A percentile compares a stretch with the other conserved stretches of the same genome.
Evolutionary conservation across 306 rosid species (phyloP).

Genomic region (Acacia crassicarpa): DNA sequence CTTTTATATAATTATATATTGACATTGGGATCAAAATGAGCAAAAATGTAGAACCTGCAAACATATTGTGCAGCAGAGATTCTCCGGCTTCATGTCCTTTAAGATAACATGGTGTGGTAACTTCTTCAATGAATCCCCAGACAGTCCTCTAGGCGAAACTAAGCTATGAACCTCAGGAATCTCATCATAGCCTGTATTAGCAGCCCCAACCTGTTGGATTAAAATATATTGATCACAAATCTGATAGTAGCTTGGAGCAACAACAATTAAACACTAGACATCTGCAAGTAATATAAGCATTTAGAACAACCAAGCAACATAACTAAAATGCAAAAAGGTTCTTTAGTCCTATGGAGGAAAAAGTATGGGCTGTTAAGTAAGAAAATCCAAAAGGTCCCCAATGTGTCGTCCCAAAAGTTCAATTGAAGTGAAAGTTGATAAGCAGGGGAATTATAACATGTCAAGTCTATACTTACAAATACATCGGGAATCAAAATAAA

Average conservation of each 20-base stretch:
- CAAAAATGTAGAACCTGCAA: constrained; percentile 55
- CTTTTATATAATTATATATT: neutral
- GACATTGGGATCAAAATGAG: neutral
- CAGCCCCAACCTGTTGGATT: constrained; percentile 53
- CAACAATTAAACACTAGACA: neutral
- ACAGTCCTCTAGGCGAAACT: constrained; percentile 55
- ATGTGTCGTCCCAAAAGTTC: neutral
- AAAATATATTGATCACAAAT: constrained; percentile 17
- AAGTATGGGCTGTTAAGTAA: neutral
- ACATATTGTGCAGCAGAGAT: constrained; percentile 65
- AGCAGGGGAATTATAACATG: neutral
- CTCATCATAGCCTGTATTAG: constrained; percentile 49
- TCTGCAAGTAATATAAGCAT: constrained; percentile 8
- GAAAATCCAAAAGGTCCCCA: constrained; percentile 10
- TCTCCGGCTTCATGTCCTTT: constrained; percentile 51
- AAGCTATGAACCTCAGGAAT: constrained; percentile 46
- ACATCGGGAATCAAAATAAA: neutral
- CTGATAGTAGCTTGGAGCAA: constrained; percentile 14
- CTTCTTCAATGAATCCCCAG: constrained; percentile 57
- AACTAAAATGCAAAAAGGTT: neutral
- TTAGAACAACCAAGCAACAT: constrained; percentile 10
- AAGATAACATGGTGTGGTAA: constrained; percentile 57
- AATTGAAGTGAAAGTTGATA: neutral
- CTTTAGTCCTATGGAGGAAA: neutral
- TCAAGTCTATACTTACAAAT: neutral